Conservation (phyloP, 768 basidiomycete species). For the Leccinum truebloodii region DNA sequence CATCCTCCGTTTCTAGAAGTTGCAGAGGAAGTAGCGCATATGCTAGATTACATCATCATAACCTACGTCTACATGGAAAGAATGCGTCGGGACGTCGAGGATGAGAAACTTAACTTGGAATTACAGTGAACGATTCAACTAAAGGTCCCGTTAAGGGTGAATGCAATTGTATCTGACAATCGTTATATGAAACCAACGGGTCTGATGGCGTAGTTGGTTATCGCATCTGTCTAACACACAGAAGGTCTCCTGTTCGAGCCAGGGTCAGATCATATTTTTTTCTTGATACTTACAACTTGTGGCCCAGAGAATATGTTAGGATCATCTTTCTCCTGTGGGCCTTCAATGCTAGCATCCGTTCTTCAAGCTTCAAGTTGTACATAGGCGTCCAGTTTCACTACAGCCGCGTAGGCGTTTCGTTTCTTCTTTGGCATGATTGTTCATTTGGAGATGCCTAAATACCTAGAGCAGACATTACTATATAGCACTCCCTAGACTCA, state of each 20-base stretch:
- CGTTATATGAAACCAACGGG: not conserved
- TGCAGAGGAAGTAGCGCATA: conserved; percentile 23
- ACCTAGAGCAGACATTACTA: too few relatives aligned
- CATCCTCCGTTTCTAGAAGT: conserved; percentile 32
- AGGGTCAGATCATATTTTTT: conserved; percentile 44
- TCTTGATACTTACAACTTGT: too few relatives aligned
- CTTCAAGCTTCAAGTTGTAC: too few relatives aligned
- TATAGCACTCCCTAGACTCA: too few relatives aligned
- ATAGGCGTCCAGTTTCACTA: too few relatives aligned
- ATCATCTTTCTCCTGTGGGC: too few relatives aligned
- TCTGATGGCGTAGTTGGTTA: conserved; percentile 79
- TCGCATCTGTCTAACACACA: conserved; percentile 85
- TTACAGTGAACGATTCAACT: not conserved
- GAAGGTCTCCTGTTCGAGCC: conserved; percentile 75
- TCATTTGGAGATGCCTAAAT: too few relatives aligned
- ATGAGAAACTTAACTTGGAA: conserved; percentile 11
- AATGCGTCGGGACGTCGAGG: conserved; percentile 27
- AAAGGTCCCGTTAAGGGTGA: not conserved
- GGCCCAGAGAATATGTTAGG: too few relatives aligned
- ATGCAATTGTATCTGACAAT: not conserved
- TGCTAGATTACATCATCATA: conserved; percentile 34
- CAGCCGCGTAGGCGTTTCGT: too few relatives aligned
- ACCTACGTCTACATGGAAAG: conserved; percentile 36
- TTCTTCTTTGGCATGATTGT: too few relatives aligned
- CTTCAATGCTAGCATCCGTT: too few relatives aligned